These are phyloP conservation scores for Geranomyces variabilis DNA, from an alignment of 192 early-diverging fungal genomes.

Conservation along the genomic window DNA sequence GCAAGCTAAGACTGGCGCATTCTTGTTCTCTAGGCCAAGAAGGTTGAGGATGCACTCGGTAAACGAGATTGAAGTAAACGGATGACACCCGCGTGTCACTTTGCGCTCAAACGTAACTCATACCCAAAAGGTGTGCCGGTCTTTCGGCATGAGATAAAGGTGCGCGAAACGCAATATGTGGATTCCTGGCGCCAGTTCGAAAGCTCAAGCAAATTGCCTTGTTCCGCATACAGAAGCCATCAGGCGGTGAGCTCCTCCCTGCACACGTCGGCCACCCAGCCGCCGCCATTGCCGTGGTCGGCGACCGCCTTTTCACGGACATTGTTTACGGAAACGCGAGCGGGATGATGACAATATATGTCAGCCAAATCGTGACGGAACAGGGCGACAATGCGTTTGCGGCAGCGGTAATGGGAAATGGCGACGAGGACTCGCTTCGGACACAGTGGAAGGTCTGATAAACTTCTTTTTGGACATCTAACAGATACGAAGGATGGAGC, in stretches of 20 bases:
- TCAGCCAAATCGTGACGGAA: conserved; percentile 66
- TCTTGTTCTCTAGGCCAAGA: conserved; percentile 37
- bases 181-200: no score
- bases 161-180: no score
- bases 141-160: conserved; percentile 53
- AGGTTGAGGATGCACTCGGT: conserved; percentile 53
- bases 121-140: conserved; percentile 46
- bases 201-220: no score
- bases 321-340: conserved; percentile 79
- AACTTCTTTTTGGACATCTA: background rate
- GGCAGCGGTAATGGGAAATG: conserved; percentile 29
- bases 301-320: conserved; percentile 88
- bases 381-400: conserved; percentile 81
- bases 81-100: background rate
- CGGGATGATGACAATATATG: conserved; percentile 75
- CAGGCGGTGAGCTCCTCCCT: conserved; percentile 66
- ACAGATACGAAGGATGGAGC: conserved; percentile 27
- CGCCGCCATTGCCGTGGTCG: conserved; percentile 71
- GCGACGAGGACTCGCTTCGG: background rate
- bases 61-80: conserved; percentile 15
- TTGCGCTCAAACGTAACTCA: conserved; percentile 33
- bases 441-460: background rate
- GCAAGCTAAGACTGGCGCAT: background rate
- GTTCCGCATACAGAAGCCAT: conserved; percentile 83
- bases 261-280: conserved; percentile 51